A percentile compares a stretch with the other conserved stretches of the same genome.
phyloP scores from a whole-genome alignment of 2,329 filamentous ascomycete genomes.

The Botrytis hyacinthi region DNA sequence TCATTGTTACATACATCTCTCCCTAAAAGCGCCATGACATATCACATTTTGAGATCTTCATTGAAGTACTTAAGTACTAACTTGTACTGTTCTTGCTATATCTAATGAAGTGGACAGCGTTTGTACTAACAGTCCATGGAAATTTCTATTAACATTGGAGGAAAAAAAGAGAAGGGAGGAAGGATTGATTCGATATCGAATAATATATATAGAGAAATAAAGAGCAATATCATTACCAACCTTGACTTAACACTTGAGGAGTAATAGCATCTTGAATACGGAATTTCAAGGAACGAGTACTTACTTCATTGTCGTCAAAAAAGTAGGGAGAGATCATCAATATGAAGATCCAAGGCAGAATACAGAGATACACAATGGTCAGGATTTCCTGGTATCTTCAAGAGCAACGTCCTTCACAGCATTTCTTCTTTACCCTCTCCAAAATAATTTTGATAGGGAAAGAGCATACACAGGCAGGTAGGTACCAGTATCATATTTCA shows the following conservation, averaged over 20 bases:
- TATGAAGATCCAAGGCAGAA: not conserved
- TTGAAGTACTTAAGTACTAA: not conserved
- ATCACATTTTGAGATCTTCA: constrained; percentile 15
- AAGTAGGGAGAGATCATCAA: not conserved
- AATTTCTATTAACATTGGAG: not conserved
- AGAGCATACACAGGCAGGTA: not conserved
- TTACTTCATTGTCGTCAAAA: not conserved
- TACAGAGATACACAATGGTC: not conserved
- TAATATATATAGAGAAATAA: not conserved
- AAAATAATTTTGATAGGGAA: not conserved
- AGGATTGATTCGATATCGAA: constrained; percentile 2
- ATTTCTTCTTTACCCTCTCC: not conserved
- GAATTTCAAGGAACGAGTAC: not conserved
- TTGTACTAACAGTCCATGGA: not conserved
- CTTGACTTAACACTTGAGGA: not conserved
- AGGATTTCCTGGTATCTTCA: not conserved
- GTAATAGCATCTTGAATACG: not conserved
- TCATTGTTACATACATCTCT: not conserved
- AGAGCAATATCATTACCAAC: not conserved
- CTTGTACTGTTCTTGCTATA: constrained; percentile 1
- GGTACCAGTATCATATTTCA: not conserved
- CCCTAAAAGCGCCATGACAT: constrained; percentile 16
- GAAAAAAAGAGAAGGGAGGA: not conserved
- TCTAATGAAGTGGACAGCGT: not conserved
- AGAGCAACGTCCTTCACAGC: not conserved